Percentiles rank a stretch among this genome's conserved stretches.
Evolutionary conservation across 345 rosid genomes (phyloP).

Genomic region (Populus nigra): DNA sequence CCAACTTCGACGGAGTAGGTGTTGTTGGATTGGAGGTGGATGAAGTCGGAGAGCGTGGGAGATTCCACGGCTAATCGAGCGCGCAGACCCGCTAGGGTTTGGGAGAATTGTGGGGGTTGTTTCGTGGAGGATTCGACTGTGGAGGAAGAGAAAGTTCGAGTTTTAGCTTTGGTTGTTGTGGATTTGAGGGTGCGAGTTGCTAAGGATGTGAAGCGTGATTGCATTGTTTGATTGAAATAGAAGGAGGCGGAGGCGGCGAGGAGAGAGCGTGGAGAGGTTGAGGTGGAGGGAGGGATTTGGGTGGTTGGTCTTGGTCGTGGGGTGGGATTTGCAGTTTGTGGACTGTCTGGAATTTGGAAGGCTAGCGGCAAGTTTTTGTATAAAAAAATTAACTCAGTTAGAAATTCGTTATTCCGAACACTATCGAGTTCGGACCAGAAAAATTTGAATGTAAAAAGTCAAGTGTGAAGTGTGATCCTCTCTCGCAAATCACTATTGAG

Average conservation of each 20-base stretch:
- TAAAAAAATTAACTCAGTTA: too few relatives aligned
- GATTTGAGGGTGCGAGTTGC: constrained; percentile 32
- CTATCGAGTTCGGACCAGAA: too few relatives aligned
- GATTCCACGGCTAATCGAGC: constrained; percentile 76
- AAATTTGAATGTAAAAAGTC: too few relatives aligned
- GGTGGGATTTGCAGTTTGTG: background rate
- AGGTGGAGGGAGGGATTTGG: background rate
- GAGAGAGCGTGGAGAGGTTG: background rate
- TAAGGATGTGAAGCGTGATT: constrained; percentile 33
- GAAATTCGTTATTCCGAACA: too few relatives aligned
- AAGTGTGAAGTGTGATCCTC: too few relatives aligned
- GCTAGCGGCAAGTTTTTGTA: background rate
- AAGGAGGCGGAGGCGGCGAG: background rate
- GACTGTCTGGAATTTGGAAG: background rate
- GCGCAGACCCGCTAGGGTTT: constrained; percentile 71
- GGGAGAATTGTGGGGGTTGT: constrained; percentile 37
- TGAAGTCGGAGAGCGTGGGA: constrained; percentile 63
- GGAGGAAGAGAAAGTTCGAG: constrained; percentile 38
- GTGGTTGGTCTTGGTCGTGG: background rate
- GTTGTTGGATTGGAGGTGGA: constrained; percentile 36
- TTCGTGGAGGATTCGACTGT: constrained; percentile 27
- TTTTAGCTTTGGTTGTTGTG: constrained; percentile 10
- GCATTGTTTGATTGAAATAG: constrained; percentile 8
- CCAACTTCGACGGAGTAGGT: constrained; percentile 91
- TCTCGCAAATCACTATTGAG: too few relatives aligned